phyloP scores from a whole-genome alignment of 2,329 filamentous ascomycete genomes.

The Fusarium sp. region DNA sequence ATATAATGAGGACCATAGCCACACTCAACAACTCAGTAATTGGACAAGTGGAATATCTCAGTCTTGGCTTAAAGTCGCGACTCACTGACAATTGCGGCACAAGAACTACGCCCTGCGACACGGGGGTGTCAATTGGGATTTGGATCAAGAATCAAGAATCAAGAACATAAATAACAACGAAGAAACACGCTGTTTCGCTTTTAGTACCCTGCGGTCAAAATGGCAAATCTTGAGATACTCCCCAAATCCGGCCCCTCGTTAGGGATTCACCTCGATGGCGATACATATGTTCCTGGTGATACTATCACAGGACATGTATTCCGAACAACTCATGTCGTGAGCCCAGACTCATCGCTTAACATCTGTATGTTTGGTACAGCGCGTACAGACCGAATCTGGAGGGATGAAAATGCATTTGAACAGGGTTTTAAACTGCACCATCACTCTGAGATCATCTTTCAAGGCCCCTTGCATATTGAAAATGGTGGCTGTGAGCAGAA shows the following conservation, averaged over 20 bases:
- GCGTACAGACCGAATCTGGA: conserved; percentile 30
- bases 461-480: conserved; percentile 49
- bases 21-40: background rate
- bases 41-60: background rate
- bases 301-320: conserved; percentile 46
- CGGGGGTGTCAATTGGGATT: background rate
- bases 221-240: background rate
- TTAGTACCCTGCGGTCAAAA: background rate
- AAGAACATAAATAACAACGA: background rate
- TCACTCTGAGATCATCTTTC: conserved; percentile 24
- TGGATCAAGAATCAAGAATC: background rate
- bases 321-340: conserved; percentile 40
- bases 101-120: background rate
- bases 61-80: background rate
- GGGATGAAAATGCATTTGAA: too few relatives aligned
- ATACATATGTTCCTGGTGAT: conserved; percentile 43
- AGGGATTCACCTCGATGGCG: conserved; percentile 25
- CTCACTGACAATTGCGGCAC: background rate
- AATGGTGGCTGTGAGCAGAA: background rate
- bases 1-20: background rate
- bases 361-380: conserved; percentile 46
- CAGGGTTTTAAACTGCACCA: background rate
- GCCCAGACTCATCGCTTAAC: conserved; percentile 35
- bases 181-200: background rate
- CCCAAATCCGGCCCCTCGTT: background rate